Conservation (phyloP, 345 rosid genomes). For the Lepidium sativum region DNA sequence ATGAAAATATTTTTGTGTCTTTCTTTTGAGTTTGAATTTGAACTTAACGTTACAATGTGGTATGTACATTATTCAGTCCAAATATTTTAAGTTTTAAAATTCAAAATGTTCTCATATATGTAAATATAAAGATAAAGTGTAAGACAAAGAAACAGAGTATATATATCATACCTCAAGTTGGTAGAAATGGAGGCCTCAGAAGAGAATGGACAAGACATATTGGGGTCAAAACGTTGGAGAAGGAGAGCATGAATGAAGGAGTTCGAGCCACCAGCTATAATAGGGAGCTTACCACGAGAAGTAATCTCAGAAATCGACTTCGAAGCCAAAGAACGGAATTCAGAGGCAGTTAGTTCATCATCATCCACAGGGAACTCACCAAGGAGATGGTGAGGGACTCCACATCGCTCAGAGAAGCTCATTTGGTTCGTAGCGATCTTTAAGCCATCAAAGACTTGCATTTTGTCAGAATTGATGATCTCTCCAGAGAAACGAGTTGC, state of each 20-base stretch:
- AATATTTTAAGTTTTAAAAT: neutral
- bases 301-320: constrained; percentile 33
- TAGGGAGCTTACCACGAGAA: constrained; percentile 48
- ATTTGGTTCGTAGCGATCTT: constrained; percentile 74
- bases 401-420: constrained; percentile 40
- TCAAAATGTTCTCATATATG: neutral
- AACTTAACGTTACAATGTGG: neutral
- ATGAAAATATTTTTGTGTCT: too few relatives aligned
- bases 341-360: constrained; percentile 38
- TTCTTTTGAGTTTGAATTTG: neutral
- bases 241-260: constrained; percentile 59
- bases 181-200: constrained; percentile 25
- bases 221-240: constrained; percentile 37
- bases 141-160: neutral
- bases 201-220: constrained; percentile 30
- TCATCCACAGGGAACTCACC: constrained; percentile 37
- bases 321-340: constrained; percentile 44
- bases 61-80: neutral
- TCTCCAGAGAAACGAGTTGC: constrained; percentile 58
- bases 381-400: constrained; percentile 71
- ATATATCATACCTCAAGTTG: constrained; percentile 32
- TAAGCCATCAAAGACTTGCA: constrained; percentile 48
- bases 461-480: constrained; percentile 74
- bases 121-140: neutral
- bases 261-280: constrained; percentile 82